These are phyloP conservation scores for Solanum hybrid DNA, from an alignment of 305 asterid genomes.

Conservation along the genomic window DNA sequence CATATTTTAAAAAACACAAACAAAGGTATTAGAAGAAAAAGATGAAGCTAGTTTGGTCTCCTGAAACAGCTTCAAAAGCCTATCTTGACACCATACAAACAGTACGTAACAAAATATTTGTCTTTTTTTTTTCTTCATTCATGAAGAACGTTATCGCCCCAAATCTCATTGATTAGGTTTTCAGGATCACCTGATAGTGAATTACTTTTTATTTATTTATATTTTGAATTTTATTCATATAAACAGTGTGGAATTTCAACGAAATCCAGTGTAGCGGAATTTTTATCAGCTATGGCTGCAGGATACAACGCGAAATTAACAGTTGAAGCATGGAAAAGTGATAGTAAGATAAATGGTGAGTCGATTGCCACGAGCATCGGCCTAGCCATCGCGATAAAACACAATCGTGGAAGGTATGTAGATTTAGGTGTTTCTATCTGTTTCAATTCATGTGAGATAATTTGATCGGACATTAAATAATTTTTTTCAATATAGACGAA, in stretches of 20 bases:
- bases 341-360: background rate
- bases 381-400: slow-evolving; percentile 18
- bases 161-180: background rate
- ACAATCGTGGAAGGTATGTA: slow-evolving; percentile 16
- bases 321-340: slow-evolving; percentile 24
- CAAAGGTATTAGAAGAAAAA: background rate
- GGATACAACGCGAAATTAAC: slow-evolving; percentile 30
- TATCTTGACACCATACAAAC: slow-evolving; percentile 23
- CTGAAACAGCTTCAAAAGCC: slow-evolving; percentile 25
- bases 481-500: background rate
- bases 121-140: background rate
- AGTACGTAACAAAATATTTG: slow-evolving; percentile 7
- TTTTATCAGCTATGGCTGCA: slow-evolving; percentile 34
- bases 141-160: background rate
- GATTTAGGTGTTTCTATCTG: background rate
- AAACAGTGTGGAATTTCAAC: slow-evolving; percentile 13
- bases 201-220: background rate
- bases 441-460: background rate
- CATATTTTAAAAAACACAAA: slow-evolving; percentile 9
- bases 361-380: slow-evolving; percentile 17
- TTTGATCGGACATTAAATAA: background rate
- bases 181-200: background rate
- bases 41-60: slow-evolving; percentile 33
- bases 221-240: background rate
- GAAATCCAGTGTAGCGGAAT: slow-evolving; percentile 21